Conservation (phyloP, 2,329 filamentous ascomycete species). For the Colletotrichum orchidophilum region DNA sequence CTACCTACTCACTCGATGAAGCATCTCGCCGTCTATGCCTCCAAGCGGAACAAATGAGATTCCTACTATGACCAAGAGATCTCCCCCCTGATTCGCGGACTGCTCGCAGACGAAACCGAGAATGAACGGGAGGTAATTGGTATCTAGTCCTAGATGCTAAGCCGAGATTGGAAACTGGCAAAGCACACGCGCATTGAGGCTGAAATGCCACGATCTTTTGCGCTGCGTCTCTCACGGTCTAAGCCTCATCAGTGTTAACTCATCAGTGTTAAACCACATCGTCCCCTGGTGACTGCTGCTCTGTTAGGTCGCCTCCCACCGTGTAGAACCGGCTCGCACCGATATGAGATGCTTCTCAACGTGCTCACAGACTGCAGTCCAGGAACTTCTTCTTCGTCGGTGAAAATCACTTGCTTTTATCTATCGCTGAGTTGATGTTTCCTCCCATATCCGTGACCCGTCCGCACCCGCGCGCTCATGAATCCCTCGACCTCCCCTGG, state of each 20-base stretch:
- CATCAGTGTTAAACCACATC: background rate
- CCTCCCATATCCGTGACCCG: background rate
- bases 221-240: background rate
- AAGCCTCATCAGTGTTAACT: background rate
- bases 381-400: no score
- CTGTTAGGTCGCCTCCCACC: no score
- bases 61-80: no score
- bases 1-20: no score
- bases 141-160: background rate
- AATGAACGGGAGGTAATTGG: background rate
- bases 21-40: background rate
- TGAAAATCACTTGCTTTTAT: no score
- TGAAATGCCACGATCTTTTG: background rate
- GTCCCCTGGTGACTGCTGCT: no score
- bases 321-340: no score
- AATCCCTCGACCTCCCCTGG: conserved; percentile 6
- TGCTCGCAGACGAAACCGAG: background rate
- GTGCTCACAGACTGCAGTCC: no score
- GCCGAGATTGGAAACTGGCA: background rate
- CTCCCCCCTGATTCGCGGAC: background rate
- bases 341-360: no score
- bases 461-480: no score
- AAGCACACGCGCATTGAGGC: background rate
- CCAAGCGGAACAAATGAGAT: background rate
- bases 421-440: background rate